Evolutionary conservation across 768 basidiomycete genomes (phyloP).

Genomic region (Paxillus involutus): DNA sequence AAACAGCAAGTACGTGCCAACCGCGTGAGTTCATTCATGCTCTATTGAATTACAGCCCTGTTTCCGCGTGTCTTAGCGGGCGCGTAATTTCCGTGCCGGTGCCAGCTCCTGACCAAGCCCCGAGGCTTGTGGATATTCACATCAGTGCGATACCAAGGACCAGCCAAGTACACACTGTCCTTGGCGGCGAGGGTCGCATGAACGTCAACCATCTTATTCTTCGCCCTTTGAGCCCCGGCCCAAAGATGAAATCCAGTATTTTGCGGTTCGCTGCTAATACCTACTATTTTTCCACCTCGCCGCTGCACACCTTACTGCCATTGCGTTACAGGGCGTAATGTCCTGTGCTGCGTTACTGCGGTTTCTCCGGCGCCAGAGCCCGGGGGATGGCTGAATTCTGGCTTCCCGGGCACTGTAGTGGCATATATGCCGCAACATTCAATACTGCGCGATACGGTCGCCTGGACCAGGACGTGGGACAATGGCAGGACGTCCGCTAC

Average conservation of each 20-base stretch:
- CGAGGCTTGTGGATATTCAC: neutral
- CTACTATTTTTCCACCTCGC: neutral
- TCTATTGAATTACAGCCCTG: slow-evolving; percentile 18
- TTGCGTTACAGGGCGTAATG: neutral
- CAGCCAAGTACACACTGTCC: neutral
- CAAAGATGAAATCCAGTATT: too few relatives aligned
- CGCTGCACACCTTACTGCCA: neutral
- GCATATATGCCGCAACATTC: too few relatives aligned
- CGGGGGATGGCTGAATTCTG: too few relatives aligned
- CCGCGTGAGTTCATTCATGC: slow-evolving; percentile 11
- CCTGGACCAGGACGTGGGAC: too few relatives aligned
- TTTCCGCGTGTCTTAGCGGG: slow-evolving; percentile 17
- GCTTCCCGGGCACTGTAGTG: too few relatives aligned
- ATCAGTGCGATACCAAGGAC: neutral
- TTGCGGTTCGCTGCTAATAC: too few relatives aligned
- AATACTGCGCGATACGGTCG: too few relatives aligned
- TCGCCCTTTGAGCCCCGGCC: too few relatives aligned
- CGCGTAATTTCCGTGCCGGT: slow-evolving; percentile 19
- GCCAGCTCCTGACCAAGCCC: neutral
- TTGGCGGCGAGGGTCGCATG: neutral
- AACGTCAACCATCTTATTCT: neutral
- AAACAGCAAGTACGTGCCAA: slow-evolving; percentile 11
- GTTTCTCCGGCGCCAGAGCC: too few relatives aligned
- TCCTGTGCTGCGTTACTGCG: too few relatives aligned
- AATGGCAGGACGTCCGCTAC: too few relatives aligned